Conservation (phyloP, 2,329 filamentous ascomycete species). For the Aspergillus sp. region DNA sequence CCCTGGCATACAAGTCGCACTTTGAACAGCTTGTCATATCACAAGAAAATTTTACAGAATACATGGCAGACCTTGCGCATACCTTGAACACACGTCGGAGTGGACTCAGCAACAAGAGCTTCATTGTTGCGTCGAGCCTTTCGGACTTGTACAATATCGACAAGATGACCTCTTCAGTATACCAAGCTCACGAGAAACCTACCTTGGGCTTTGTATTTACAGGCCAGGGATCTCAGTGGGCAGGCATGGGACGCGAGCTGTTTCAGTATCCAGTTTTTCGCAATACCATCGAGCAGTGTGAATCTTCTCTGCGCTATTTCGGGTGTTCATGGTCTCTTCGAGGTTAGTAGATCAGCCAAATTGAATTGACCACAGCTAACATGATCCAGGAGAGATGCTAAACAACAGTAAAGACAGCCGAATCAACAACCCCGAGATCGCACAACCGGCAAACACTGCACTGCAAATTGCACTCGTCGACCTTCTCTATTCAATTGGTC, state of each 20-base stretch:
- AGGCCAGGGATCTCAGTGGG: conserved; percentile 17
- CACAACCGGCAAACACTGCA: not conserved
- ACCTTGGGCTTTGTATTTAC: conserved; percentile 14
- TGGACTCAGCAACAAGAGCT: not conserved
- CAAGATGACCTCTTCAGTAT: not conserved
- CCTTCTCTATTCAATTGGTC: not conserved
- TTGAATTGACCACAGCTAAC: not conserved
- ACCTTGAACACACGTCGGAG: not conserved
- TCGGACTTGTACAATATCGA: not conserved
- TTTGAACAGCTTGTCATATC: not conserved
- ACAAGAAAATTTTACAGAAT: not conserved
- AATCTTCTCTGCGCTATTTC: not conserved
- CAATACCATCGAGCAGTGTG: not conserved
- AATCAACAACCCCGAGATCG: not conserved
- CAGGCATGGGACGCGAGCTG: conserved; percentile 12
- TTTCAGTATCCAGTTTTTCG: conserved; percentile 2
- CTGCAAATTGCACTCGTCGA: not conserved
- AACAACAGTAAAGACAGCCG: not conserved
- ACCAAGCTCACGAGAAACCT: not conserved
- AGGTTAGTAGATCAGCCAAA: not conserved
- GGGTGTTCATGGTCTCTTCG: not conserved
- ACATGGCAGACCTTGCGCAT: not conserved
- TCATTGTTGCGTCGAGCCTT: not conserved
- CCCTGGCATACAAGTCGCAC: not conserved
- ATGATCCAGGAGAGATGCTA: not conserved